These are phyloP conservation scores for Kluyveromyces sp. DNA, from an alignment of 1,139 yeast genomes.

Conservation along the genomic window DNA sequence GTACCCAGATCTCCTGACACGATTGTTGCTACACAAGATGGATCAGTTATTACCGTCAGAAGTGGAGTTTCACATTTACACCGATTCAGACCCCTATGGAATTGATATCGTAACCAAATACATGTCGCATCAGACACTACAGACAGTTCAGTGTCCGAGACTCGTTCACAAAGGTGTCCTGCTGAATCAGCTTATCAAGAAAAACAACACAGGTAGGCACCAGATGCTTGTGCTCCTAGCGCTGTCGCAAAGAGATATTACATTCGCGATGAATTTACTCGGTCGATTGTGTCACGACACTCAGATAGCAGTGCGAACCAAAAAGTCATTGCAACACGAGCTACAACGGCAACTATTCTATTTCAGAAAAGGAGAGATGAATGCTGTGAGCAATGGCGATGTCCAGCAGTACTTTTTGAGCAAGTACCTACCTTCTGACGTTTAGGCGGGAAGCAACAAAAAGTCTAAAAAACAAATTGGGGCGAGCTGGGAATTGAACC, in stretches of 20 bases:
- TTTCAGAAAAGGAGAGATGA: conserved; percentile 33
- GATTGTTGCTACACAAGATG: conserved; percentile 21
- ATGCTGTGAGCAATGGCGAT: conserved; percentile 15
- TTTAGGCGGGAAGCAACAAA: background rate
- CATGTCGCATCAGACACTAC: conserved; percentile 10
- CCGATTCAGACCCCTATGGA: conserved; percentile 36
- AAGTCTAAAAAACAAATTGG: conserved; percentile 13
- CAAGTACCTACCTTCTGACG: background rate
- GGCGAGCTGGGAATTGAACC: conserved; percentile 32
- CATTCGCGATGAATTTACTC: conserved; percentile 13
- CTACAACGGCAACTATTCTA: conserved; percentile 32
- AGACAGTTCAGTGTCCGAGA: conserved; percentile 11
- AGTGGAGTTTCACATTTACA: conserved; percentile 17
- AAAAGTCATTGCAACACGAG: conserved; percentile 15
- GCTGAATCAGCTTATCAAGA: conserved; percentile 16
- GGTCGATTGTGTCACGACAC: conserved; percentile 3
- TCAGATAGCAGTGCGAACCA: background rate
- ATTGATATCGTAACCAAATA: conserved; percentile 30
- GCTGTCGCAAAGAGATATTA: conserved; percentile 12
- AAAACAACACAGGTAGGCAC: conserved; percentile 4
- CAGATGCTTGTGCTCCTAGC: conserved; percentile 12
- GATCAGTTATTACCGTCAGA: conserved; percentile 7
- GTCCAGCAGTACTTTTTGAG: conserved; percentile 7
- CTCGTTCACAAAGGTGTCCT: conserved; percentile 20
- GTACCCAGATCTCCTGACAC: conserved; percentile 32